phyloP scores from a whole-genome alignment of 805 yeast genomes.

The Candida ponderosae region DNA sequence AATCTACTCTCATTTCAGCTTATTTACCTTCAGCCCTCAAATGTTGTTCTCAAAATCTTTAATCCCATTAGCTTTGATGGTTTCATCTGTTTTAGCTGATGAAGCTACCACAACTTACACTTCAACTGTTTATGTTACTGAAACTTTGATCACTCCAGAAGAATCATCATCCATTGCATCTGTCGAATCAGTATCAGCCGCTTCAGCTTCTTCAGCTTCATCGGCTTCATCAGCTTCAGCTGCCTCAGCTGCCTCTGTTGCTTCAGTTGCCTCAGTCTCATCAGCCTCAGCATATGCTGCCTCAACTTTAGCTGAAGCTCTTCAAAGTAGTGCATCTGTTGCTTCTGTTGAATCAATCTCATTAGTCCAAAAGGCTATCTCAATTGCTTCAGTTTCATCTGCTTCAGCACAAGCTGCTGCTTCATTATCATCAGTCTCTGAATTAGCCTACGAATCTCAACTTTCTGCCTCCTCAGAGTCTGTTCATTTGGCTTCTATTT shows the following conservation, averaged over 20 bases:
- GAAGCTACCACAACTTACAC: slow-evolving; percentile 27
- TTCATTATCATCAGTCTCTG: slow-evolving; percentile 14
- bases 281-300: slow-evolving; percentile 14
- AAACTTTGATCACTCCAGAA: slow-evolving; percentile 18
- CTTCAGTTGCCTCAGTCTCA: slow-evolving; percentile 11
- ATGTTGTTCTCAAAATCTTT: slow-evolving; percentile 16
- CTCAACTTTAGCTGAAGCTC: slow-evolving; percentile 17
- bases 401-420: slow-evolving; percentile 15
- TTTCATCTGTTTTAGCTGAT: slow-evolving; percentile 23
- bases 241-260: slow-evolving; percentile 3
- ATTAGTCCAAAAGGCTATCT: slow-evolving; percentile 12
- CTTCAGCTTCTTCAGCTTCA: slow-evolving; percentile 18
- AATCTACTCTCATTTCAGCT: background rate
- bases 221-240: slow-evolving; percentile 5
- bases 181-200: slow-evolving; percentile 15
- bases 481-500: slow-evolving; percentile 10
- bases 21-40: no score
- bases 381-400: slow-evolving; percentile 14
- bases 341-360: slow-evolving; percentile 13
- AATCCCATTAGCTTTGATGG: slow-evolving; percentile 17
- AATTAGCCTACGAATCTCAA: no score
- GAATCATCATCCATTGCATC: slow-evolving; percentile 16
- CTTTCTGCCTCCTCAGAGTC: slow-evolving; percentile 18
- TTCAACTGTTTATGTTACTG: slow-evolving; percentile 28
- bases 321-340: slow-evolving; percentile 8